Evolutionary conservation across 805 yeast genomes (phyloP).

Genomic region (Kuraishia borneana): DNA sequence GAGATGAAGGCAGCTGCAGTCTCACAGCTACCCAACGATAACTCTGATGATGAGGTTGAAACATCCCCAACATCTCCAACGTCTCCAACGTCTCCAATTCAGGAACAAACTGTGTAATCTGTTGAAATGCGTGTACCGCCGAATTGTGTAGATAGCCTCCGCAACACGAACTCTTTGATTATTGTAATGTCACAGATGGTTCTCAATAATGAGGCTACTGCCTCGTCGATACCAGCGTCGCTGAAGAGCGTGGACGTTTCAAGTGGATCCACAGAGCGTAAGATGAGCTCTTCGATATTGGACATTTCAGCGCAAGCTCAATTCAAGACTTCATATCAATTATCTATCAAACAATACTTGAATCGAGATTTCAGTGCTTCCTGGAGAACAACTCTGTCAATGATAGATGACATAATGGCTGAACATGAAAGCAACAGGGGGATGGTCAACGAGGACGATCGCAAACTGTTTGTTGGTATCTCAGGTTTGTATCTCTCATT

Average conservation of each 20-base stretch:
- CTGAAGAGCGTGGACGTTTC: background rate
- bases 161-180: no score
- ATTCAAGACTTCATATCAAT: conserved; percentile 18
- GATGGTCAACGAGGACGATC: conserved; percentile 3
- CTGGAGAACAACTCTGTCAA: conserved; percentile 13
- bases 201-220: background rate
- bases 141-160: no score
- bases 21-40: background rate
- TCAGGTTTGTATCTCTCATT: conserved; percentile 17
- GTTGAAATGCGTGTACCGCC: no score
- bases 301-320: conserved; percentile 1
- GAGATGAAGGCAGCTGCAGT: conserved; percentile 5
- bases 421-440: background rate
- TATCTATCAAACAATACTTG: conserved; percentile 29
- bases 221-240: background rate
- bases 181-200: background rate
- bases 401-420: conserved; percentile 9
- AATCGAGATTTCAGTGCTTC: conserved; percentile 19
- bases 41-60: background rate
- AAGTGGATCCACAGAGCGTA: background rate
- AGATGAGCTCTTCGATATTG: background rate
- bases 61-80: no score
- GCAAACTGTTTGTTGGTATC: conserved; percentile 9
- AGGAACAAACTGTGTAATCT: background rate
- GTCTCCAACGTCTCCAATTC: no score